Evolutionary conservation across 495 filamentous ascomycete genomes (phyloP), one percentile per base, ranked within the genome.

Genomic region (Hypoxylon perforatum): DNA sequence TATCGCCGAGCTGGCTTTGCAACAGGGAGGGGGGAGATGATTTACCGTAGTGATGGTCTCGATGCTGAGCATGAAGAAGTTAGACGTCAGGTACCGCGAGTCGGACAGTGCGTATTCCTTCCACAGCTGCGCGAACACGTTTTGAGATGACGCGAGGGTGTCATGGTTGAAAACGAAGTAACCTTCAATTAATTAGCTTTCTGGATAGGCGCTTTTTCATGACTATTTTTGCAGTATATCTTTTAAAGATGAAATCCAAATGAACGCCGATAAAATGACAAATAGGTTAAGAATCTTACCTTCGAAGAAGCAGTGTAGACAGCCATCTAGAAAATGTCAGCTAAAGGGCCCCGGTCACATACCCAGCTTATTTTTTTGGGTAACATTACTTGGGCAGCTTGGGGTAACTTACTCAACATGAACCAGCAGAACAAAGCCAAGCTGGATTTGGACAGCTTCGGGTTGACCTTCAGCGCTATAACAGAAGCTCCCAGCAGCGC

Each of bases 31-130:
- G 41, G 14, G 45, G 33, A 10, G 54, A 36, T 28, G 36, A 81
- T 87, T 62, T 80, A 94, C 92, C 17, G 87, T 86, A 1, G 93
- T 97, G 56, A 97, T 86, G 14, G 83, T 86, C 80, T 97, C 93
- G 77, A 96, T 89, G 70, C 91, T 92, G 2, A 96, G 79, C 60
- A 96, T 92, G 72, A 96, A 90, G 0, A 87, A 83, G 69, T 97
- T 89, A 8, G 86, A 85, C 4, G 87, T 92, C 72, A 96, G 79
- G 66, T 96, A 96, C 35, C 92, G 85, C 25, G 91, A 93, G 75
- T 96, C 92, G 15, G 91, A 92, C 36, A 90, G 81, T 6, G 91
- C 84, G 80, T 96, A 96, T 72, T 96, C 92, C 70, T 95, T 96
- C 92, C 92, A 96, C 35, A 95, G 76, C 76, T 95, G 91, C 0